Percentiles rank a stretch among this genome's conserved stretches.
Evolutionary conservation across 116 monocot genomes (phyloP).

Genomic region (Cymodocea nodosa): DNA sequence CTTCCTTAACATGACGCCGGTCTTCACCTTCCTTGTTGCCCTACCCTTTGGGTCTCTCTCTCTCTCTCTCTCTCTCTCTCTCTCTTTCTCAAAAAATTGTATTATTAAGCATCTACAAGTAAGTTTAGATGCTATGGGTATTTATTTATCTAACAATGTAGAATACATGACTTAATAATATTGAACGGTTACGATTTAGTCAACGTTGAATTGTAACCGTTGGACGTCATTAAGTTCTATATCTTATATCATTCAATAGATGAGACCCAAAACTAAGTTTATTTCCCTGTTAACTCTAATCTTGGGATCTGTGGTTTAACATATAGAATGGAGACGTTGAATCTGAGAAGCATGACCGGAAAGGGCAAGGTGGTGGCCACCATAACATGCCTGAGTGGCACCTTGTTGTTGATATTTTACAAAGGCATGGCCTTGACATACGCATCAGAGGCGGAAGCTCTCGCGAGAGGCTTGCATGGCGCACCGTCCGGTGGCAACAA

Average conservation of each 20-base stretch:
- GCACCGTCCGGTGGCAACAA: background rate
- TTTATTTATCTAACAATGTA: no score
- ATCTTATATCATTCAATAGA: no score
- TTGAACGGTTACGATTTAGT: no score
- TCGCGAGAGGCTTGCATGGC: background rate
- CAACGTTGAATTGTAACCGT: no score
- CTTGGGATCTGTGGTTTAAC: background rate
- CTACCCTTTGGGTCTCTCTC: constrained; percentile 35
- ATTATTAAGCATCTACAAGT: no score
- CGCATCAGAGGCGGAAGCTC: background rate
- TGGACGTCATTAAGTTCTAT: no score
- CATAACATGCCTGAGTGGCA: constrained; percentile 3
- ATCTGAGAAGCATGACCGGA: constrained; percentile 6
- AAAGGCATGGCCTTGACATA: constrained; percentile 16
- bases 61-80: background rate
- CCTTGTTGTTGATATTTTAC: constrained; percentile 15
- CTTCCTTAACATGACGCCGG: constrained; percentile 68
- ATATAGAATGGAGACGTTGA: constrained; percentile 12
- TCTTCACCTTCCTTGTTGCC: constrained; percentile 57
- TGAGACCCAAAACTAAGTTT: no score
- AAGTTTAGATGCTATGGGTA: no score
- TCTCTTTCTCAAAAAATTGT: no score
- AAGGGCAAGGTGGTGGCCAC: constrained; percentile 14
- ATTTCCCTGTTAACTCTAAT: no score
- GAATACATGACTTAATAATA: no score